Conservation (phyloP, 352 stramenopile genomes). For the Pilasporangium apinafurcum region DNA sequence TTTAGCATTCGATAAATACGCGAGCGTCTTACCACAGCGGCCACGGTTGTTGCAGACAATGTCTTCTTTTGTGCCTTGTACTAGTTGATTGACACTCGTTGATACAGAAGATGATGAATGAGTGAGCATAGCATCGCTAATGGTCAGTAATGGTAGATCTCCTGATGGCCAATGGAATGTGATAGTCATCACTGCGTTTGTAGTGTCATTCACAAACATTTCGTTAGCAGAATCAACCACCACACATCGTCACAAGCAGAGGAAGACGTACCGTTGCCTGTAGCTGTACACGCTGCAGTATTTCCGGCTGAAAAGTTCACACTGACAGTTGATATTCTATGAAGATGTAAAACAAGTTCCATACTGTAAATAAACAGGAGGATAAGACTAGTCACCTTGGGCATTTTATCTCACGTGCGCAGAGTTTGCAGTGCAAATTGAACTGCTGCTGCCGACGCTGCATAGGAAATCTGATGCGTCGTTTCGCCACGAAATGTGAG, state of each 20-base stretch:
- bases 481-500: constrained; percentile 74
- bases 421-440: constrained; percentile 44
- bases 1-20: too few relatives aligned
- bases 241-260: too few relatives aligned
- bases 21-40: constrained; percentile 56
- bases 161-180: constrained; percentile 67
- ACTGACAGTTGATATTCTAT: constrained; percentile 43
- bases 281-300: constrained; percentile 25
- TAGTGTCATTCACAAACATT: too few relatives aligned
- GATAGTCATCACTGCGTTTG: constrained; percentile 29
- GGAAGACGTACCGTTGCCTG: constrained; percentile 27
- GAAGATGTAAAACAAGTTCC: too few relatives aligned
- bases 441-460: constrained; percentile 16
- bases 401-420: constrained; percentile 25
- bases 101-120: constrained; percentile 21
- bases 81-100: constrained; percentile 16
- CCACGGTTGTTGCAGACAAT: constrained; percentile 73
- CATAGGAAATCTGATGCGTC: constrained; percentile 26
- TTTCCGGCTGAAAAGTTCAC: constrained; percentile 29
- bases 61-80: constrained; percentile 55
- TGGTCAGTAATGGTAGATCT: constrained; percentile 38
- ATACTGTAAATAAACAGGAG: neutral
- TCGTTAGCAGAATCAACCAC: too few relatives aligned
- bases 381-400: neutral
- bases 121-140: constrained; percentile 27